These are phyloP conservation scores for Xylaria scruposa DNA, from an alignment of 495 filamentous ascomycete genomes.

Conservation along the genomic window DNA sequence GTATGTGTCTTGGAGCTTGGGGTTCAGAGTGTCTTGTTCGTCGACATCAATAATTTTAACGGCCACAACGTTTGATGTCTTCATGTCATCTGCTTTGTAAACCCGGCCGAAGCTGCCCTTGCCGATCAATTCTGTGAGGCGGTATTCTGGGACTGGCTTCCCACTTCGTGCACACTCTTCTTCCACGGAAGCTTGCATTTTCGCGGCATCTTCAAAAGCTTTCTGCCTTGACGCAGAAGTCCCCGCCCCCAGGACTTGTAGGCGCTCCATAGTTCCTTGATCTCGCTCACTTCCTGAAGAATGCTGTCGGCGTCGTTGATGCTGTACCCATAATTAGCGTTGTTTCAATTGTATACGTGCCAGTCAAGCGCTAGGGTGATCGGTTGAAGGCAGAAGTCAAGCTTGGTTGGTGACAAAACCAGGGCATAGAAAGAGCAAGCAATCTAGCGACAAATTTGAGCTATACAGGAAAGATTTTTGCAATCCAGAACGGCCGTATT, in stretches of 20 bases:
- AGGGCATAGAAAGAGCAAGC: not conserved
- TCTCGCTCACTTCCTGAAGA: constrained; percentile 12
- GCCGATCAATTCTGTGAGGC: constrained; percentile 87
- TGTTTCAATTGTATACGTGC: not conserved
- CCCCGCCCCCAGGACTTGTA: constrained; percentile 50
- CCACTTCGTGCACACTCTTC: constrained; percentile 57
- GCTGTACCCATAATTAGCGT: constrained; percentile 11
- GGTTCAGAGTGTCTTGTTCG: constrained; percentile 75
- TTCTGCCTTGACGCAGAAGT: constrained; percentile 52
- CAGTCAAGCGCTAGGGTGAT: not conserved
- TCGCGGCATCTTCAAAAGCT: constrained; percentile 61
- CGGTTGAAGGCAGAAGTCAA: not conserved
- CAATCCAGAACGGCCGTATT: not conserved
- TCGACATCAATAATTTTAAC: constrained; percentile 98
- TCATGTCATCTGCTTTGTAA: constrained; percentile 75
- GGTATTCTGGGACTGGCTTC: constrained; percentile 64
- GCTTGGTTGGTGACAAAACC: not conserved
- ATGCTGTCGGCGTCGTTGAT: constrained; percentile 10
- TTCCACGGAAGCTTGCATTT: constrained; percentile 58
- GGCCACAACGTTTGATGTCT: constrained; percentile 73
- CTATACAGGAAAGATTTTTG: not conserved
- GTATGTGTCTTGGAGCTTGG: constrained; percentile 78
- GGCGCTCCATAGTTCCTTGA: constrained; percentile 44
- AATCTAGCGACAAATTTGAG: not conserved
- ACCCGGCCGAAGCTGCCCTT: constrained; percentile 96